Conservation (phyloP, 129 eudicot species). For the Lactuca saligna region DNA sequence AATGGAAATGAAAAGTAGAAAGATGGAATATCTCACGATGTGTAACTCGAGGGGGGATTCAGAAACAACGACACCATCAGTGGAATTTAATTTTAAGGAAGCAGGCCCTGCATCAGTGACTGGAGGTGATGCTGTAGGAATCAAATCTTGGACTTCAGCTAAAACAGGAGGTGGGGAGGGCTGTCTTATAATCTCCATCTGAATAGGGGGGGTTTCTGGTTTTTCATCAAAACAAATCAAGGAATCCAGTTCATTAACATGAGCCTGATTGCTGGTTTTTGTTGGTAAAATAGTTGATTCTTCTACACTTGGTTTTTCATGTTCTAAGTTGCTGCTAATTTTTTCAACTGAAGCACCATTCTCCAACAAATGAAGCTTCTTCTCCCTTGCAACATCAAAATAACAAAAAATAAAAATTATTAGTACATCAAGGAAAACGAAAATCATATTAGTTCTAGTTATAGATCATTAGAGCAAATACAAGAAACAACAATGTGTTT, state of each 20-base stretch:
- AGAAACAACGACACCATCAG: conserved; percentile 54
- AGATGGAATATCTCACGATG: conserved; percentile 53
- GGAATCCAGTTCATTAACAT: conserved; percentile 52
- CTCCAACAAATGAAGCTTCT: conserved; percentile 43
- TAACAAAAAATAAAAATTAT: not conserved
- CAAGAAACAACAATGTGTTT: not conserved
- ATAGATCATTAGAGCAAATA: not conserved
- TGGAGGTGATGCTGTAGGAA: conserved; percentile 45
- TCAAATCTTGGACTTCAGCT: conserved; percentile 85
- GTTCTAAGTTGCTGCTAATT: conserved; percentile 36
- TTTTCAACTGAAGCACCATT: conserved; percentile 39
- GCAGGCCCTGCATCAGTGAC: conserved; percentile 37
- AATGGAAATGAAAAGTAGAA: not conserved
- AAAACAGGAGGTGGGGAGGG: conserved; percentile 95
- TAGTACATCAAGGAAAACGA: conserved; percentile 4
- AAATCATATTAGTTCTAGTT: conserved; percentile 8
- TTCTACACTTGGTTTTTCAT: conserved; percentile 36
- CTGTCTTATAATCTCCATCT: conserved; percentile 61
- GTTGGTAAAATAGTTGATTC: conserved; percentile 36
- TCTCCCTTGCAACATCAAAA: conserved; percentile 41
- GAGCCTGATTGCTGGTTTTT: conserved; percentile 38
- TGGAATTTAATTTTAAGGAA: conserved; percentile 28
- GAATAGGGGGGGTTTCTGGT: conserved; percentile 47
- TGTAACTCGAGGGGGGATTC: conserved; percentile 87
- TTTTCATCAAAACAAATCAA: conserved; percentile 80